Evolutionary conservation across 257 asterid species (phyloP).

Genomic region (Scutellaria minor): DNA sequence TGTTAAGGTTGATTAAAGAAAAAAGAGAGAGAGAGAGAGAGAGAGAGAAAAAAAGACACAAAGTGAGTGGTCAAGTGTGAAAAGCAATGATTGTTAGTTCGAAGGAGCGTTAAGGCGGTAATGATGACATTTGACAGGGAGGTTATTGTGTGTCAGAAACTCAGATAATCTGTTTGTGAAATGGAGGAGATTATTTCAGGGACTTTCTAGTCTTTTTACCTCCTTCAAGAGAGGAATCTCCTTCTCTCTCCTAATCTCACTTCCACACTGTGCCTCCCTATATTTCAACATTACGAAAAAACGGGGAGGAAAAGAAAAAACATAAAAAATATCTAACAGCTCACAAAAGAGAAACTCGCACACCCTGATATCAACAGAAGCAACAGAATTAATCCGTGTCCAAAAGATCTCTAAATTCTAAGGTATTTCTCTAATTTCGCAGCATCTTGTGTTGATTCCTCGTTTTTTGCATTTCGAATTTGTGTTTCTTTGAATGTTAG

Average conservation of each 20-base stretch:
- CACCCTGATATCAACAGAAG: slow-evolving; percentile 33
- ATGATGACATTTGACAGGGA: slow-evolving; percentile 36
- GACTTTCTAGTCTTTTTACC: slow-evolving; percentile 35
- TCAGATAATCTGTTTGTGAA: slow-evolving; percentile 17
- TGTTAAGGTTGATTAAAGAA: not conserved
- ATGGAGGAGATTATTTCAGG: slow-evolving; percentile 1
- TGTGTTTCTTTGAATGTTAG: slow-evolving; percentile 27
- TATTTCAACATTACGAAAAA: slow-evolving; percentile 18
- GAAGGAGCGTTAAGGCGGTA: slow-evolving; percentile 4
- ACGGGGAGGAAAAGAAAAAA: not conserved
- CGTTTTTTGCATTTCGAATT: slow-evolving; percentile 9
- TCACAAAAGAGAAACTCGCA: slow-evolving; percentile 10
- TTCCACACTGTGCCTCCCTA: slow-evolving; percentile 6
- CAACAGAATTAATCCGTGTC: slow-evolving; percentile 1
- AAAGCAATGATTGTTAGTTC: slow-evolving; percentile 30
- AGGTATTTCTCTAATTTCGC: slow-evolving; percentile 36
- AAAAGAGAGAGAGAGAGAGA: not conserved
- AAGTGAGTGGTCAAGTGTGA: not conserved
- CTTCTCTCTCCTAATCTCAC: slow-evolving; percentile 47
- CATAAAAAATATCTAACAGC: slow-evolving; percentile 19
- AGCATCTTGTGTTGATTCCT: not conserved
- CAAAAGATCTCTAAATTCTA: slow-evolving; percentile 2
- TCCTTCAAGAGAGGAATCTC: slow-evolving; percentile 31
- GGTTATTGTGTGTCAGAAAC: slow-evolving; percentile 30
- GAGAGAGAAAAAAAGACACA: not conserved